Percentiles rank a stretch among this genome's conserved stretches.
These are phyloP conservation scores for Monilinia polystroma DNA, from an alignment of 2,329 filamentous ascomycete genomes.

Conservation along the genomic window DNA sequence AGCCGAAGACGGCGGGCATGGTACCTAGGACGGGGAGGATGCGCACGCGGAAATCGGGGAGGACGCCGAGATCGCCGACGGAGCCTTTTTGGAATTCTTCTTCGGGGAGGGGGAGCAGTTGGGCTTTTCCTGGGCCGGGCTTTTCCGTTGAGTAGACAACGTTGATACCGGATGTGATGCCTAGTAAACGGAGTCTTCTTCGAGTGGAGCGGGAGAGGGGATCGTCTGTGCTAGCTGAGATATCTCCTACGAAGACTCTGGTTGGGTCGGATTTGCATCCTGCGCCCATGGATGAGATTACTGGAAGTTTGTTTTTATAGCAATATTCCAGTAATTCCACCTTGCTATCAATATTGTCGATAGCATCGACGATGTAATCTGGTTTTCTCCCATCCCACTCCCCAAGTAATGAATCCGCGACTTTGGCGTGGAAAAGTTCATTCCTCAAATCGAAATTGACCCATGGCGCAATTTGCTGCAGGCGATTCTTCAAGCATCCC, in stretches of 20 bases:
- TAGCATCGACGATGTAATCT: constrained; percentile 92
- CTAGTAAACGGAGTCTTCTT: constrained; percentile 67
- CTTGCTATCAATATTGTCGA: constrained; percentile 98
- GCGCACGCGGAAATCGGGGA: constrained; percentile 91
- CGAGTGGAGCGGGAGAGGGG: constrained; percentile 82
- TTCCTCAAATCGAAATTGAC: constrained; percentile 82
- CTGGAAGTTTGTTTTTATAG: constrained; percentile 69
- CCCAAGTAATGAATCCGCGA: constrained; percentile 65
- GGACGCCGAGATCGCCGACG: constrained; percentile 81
- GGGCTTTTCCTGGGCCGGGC: constrained; percentile 84
- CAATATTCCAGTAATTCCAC: constrained; percentile 89
- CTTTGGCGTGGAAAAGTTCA: constrained; percentile 73
- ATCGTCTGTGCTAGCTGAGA: constrained; percentile 84
- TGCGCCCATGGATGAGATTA: constrained; percentile 95
- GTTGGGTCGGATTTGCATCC: constrained; percentile 89
- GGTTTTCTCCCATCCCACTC: constrained; percentile 68
- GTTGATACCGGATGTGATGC: constrained; percentile 81
- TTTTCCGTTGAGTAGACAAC: constrained; percentile 93
- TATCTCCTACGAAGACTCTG: constrained; percentile 85
- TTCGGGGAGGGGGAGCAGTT: constrained; percentile 80
- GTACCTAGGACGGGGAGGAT: constrained; percentile 94
- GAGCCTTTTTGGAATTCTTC: constrained; percentile 84
- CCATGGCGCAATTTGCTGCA: constrained; percentile 90
- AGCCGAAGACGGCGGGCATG: constrained; percentile 95
- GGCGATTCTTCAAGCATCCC: constrained; percentile 71